Evolutionary conservation across 2,329 filamentous ascomycete species (phyloP), one percentile per base, ranked within the genome.

Genomic region (Sarocladium brachiariae): DNA sequence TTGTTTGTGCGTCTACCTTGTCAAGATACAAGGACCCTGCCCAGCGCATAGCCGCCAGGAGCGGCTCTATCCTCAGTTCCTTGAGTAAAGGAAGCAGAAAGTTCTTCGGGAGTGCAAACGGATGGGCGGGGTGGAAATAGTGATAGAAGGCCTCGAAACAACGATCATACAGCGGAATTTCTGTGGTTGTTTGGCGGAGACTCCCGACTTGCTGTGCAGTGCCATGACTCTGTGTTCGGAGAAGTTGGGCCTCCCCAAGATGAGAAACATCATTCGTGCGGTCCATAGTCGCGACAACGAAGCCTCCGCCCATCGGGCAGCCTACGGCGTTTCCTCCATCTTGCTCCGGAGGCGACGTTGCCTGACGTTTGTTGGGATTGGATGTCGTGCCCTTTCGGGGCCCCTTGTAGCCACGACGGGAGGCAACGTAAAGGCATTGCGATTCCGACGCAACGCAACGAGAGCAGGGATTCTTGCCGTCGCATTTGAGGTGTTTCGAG

Each of bases 321-420:
- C 77, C 78, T 9, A 61, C 19, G 18, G 24, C 30, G 16, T 3
- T 21, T 8, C 47, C 49, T 21, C n/a, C 37, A 19, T 51, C 46
- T 24, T 46, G 38, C 21, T 58, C 50, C 13, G 61, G 57, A 13
- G 65, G 61, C 24, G 75, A 72, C 18, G 73, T 73, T 19, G 73
- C 69, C 59, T 75, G 73, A 16, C 72, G 70, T 62, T 78, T 80
- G 61, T 73, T 73, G 9, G 70, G 69, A 57, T 72, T 77, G 52
- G 65, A 65, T 6, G 64, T 57, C n/a, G 62, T 56, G 16, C 59
- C 64, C 69, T 67, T 55, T 55, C 67, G 57, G 55, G 66, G 62
- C 13, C 84, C 84, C 65, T 86, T 88, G 70, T 87, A 88, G 25
- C 87, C 87, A 54, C 87, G 79, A 38, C 86, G 81, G 34, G 86